Evolutionary conservation across 257 asterid species (phyloP).

Genomic region (Przewalskia tangutica): DNA sequence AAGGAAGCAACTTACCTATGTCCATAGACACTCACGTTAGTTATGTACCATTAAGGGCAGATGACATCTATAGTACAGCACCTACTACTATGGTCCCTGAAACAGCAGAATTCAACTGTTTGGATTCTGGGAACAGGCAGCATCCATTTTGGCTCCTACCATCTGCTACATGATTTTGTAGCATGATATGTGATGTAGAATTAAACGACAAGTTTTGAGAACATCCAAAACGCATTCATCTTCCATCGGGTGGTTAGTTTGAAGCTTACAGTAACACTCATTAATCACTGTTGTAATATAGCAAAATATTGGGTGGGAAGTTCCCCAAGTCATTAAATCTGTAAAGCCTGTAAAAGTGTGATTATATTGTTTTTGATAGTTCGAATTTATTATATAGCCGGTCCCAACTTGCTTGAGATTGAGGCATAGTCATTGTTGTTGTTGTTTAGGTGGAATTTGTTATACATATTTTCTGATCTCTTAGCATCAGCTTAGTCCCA

Average conservation of each 20-base stretch:
- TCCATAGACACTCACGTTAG: conserved; percentile 23
- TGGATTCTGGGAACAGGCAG: conserved; percentile 40
- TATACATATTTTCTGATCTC: background rate
- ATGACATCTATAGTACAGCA: conserved; percentile 23
- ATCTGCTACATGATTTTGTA: conserved; percentile 37
- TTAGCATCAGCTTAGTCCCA: background rate
- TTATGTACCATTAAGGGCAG: conserved; percentile 39
- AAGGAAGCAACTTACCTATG: conserved; percentile 38
- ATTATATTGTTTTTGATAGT: background rate
- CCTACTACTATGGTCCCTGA: conserved; percentile 38
- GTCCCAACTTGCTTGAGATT: background rate
- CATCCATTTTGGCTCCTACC: conserved; percentile 39
- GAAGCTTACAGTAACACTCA: background rate
- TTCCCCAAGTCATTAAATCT: background rate
- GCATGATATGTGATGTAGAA: conserved; percentile 8
- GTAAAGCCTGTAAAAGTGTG: background rate
- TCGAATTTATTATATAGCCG: background rate
- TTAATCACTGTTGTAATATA: conserved; percentile 16
- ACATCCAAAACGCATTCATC: background rate
- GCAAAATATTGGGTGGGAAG: conserved; percentile 20
- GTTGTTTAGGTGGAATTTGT: background rate
- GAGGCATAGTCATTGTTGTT: background rate
- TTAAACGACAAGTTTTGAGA: background rate
- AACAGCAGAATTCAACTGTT: conserved; percentile 37
- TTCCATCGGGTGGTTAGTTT: background rate